Evolutionary conservation across 2,329 filamentous ascomycete species (phyloP), one percentile per base, ranked within the genome.

Genomic region (Cryphonectria radicalis): DNA sequence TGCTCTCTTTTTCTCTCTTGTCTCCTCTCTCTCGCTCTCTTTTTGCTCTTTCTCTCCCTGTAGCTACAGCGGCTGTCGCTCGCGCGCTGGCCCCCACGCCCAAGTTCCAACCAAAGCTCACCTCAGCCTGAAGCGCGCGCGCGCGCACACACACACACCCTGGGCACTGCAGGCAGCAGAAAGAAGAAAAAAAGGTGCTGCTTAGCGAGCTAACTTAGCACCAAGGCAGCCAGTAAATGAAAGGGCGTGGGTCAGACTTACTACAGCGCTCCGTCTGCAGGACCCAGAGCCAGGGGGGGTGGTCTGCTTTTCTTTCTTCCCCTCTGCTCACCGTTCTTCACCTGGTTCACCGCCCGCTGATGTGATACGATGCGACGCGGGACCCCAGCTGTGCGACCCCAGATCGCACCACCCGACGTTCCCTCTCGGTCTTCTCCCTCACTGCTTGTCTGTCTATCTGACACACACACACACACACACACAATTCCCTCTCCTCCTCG

Each of bases 301-400:
- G 37, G 10, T 40, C 10, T 40, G 8, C 7, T n/a, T 50, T n/a
- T n/a, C 7, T n/a, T 7, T 17, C 43, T 50, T 10, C 10, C 7
- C 10, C 3, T 17, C 43, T n/a, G 25, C 59, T 37, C 59, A 37
- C 59, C 59, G 32, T n/a, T n/a, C n/a, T 11, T 50, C 4, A n/a
- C 59, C 35, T 8, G 59, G 0, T 53, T 65, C 63, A 65, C 63
- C 63, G 63, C 63, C 25, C 19, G 46, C 46, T 43, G 28, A 25
- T 59, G 28, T 25, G 25, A 28, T 14, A 13, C 17, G 10, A 63
- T 53, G 43, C 63, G 63, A 50, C 50, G n/a, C 14, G n/a, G 35
- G 50, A n/a, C 14, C 40, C 32, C n/a, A 13, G 40, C 40, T 25
- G 42, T 64, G 63, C 42, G 5, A 46, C n/a, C 35, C 37, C n/a